These are phyloP conservation scores for Fallopia convolvulus DNA, from an alignment of 148 eudicot species.

Conservation along the genomic window DNA sequence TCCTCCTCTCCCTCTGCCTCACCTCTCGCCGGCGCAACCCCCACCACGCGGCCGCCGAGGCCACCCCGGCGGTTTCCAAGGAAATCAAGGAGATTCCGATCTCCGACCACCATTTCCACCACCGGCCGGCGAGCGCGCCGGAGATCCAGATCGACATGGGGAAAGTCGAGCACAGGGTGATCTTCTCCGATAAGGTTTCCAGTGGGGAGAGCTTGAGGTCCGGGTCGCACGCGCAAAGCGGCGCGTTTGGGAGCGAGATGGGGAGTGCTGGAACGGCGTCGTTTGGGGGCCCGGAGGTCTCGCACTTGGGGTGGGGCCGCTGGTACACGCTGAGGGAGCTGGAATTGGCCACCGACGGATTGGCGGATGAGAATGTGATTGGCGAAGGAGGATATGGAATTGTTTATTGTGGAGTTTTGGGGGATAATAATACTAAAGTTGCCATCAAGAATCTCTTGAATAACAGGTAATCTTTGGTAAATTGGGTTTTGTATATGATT, in stretches of 20 bases:
- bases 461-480: constrained; percentile 1
- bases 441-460: constrained; percentile 10
- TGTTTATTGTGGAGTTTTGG: constrained; percentile 35
- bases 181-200: constrained; percentile 59
- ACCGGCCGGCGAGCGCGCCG: constrained; percentile 31
- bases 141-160: constrained; percentile 93
- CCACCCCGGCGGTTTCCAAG: constrained; percentile 45
- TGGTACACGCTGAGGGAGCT: constrained; percentile 85
- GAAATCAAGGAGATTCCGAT: constrained; percentile 60
- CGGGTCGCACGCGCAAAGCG: constrained; percentile 16
- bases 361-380: constrained; percentile 24
- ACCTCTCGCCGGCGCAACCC: constrained; percentile 42
- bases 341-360: constrained; percentile 59
- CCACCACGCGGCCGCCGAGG: constrained; percentile 15
- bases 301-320: constrained; percentile 78
- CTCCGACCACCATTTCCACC: constrained; percentile 24
- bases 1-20: constrained; percentile 69
- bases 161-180: constrained; percentile 72
- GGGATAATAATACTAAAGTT: constrained; percentile 8
- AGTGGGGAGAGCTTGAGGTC: constrained; percentile 71
- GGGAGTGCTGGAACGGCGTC: constrained; percentile 24
- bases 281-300: constrained; percentile 64
- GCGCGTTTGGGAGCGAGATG: background rate
- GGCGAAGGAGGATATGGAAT: constrained; percentile 33
- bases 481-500: background rate